Evolutionary conservation across 148 eudicot species (phyloP).

Genomic region (Diospyros kaki): DNA sequence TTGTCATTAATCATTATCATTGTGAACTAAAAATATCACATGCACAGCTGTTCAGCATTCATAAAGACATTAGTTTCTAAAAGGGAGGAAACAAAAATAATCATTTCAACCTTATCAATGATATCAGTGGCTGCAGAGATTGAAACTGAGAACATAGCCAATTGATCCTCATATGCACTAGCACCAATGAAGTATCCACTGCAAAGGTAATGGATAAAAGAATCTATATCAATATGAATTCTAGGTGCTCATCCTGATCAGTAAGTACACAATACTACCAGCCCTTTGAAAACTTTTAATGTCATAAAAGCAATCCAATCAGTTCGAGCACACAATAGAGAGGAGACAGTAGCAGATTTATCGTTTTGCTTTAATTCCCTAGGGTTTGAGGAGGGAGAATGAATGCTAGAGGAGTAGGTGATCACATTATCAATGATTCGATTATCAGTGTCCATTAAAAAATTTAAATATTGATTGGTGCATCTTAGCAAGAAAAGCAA

Average conservation of each 20-base stretch:
- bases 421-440: neutral
- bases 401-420: neutral
- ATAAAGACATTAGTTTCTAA: neutral
- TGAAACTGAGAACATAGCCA: constrained; percentile 76
- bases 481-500: constrained; percentile 15
- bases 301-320: neutral
- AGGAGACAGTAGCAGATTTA: neutral
- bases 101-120: constrained; percentile 64
- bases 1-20: neutral
- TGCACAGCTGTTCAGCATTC: neutral
- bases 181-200: constrained; percentile 86
- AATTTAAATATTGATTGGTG: neutral
- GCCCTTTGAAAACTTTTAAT: neutral
- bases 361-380: neutral
- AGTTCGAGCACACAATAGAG: neutral
- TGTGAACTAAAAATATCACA: neutral
- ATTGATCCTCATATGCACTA: constrained; percentile 71
- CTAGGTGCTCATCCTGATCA: neutral
- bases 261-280: neutral
- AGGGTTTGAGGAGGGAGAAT: neutral
- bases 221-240: neutral
- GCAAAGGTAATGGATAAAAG: constrained; percentile 25
- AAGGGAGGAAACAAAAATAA: neutral
- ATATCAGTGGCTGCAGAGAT: constrained; percentile 49
- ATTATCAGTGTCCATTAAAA: neutral